Base-by-base conservation (phyloP, 1,284 basidiomycete genomes). In the Puccinia polysora region DNA sequence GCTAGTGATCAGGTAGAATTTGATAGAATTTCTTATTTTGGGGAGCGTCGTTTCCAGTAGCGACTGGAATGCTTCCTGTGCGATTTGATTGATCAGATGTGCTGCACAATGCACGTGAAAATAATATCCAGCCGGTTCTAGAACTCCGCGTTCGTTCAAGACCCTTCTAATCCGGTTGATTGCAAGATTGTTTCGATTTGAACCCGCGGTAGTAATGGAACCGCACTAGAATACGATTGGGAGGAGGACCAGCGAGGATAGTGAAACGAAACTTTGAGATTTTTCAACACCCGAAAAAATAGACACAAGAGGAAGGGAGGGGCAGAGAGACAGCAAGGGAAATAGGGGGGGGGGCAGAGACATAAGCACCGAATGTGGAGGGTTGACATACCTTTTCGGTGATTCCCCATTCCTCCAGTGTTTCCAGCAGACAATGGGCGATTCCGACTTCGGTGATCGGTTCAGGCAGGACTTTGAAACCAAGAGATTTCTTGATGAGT, bases 171-270 rank as follows among this genome's bases (percentile, higher is more conserved):
- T 47, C 47, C 43, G 38, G 10, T 32, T 47, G 28, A 62, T 40
- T 47, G 59, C 59, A 47, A 30, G 38, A 62, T 62, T 28, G 59
- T 45, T 62, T 4, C 38, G n/a, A 25, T 8, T 45, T 45, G 59
- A 45, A 28, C 15, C 32, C 32, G 43, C 59, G 47, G 40, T 28
- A 36, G 59, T 62, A 43, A 62, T 62, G 2, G 59, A 38, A 40
- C 56, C 56, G 43, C 56, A 58, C 56, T 58, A 32, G 38, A 18
- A 36, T n/a, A n/a, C n/a, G n/a, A n/a, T n/a, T n/a, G n/a, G n/a
- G n/a, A n/a, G n/a, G n/a, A n/a, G n/a, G n/a, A n/a, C n/a, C n/a
- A n/a, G n/a, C n/a, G n/a, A n/a, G n/a, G n/a, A n/a, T n/a, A n/a
- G n/a, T n/a, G n/a, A n/a, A n/a, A n/a, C n/a, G n/a, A n/a, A n/a